Evolutionary conservation across 495 filamentous ascomycete genomes (phyloP).

Genomic region (Trichoderma asperelloides): DNA sequence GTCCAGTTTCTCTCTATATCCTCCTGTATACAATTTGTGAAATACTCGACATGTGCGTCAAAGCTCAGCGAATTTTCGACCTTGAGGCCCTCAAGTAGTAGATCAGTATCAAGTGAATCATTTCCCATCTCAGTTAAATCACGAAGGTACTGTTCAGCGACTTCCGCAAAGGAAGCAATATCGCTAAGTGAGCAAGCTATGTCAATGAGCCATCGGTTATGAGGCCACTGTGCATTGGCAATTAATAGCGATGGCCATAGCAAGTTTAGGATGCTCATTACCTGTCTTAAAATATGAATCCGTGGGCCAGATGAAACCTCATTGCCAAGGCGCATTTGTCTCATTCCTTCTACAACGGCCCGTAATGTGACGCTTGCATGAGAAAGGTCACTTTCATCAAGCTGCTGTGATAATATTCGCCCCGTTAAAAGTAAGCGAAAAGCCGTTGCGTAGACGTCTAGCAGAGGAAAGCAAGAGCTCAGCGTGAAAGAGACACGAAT

Average conservation of each 20-base stretch:
- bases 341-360: neutral
- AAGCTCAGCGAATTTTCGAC: neutral
- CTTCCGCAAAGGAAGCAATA: neutral
- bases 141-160: neutral
- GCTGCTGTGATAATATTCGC: neutral
- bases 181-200: neutral
- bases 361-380: neutral
- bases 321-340: neutral
- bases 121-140: neutral
- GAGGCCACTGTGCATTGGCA: neutral
- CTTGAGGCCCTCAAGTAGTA: neutral
- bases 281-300: neutral
- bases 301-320: neutral
- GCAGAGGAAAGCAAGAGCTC: slow-evolving; percentile 24
- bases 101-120: neutral
- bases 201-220: neutral
- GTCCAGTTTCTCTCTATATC: neutral
- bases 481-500: slow-evolving; percentile 19
- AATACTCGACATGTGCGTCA: neutral
- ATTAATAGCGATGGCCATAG: slow-evolving; percentile 9
- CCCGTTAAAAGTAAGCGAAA: neutral
- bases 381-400: neutral
- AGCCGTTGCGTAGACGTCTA: slow-evolving; percentile 31
- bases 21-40: neutral
- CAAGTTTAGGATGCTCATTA: neutral